phyloP scores from a whole-genome alignment of 106 monocot genomes.

The Hemerocallis citrina region DNA sequence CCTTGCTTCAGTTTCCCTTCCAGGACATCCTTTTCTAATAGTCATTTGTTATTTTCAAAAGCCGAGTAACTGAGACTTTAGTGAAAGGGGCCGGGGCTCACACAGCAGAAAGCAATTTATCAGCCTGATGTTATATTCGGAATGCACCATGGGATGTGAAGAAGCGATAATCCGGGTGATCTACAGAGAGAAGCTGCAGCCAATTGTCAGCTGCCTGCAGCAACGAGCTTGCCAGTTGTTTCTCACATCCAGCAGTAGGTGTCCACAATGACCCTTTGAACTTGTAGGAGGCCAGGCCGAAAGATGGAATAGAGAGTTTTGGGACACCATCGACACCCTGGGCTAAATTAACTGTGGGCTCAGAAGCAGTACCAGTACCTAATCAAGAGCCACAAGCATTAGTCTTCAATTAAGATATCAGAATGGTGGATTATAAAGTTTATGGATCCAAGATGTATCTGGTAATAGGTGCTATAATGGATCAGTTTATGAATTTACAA shows the following conservation, averaged over 20 bases:
- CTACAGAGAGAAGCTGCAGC: conserved; percentile 28
- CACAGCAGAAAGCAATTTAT: too few species aligned
- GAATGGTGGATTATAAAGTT: too few species aligned
- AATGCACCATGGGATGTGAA: conserved; percentile 22
- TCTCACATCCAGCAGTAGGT: conserved; percentile 10
- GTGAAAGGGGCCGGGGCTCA: too few species aligned
- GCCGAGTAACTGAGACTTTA: too few species aligned
- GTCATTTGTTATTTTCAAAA: too few species aligned
- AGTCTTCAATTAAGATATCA: too few species aligned
- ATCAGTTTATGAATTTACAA: too few species aligned
- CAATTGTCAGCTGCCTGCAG: conserved; percentile 35
- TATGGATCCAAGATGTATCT: too few species aligned
- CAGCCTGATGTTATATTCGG: conserved; percentile 1
- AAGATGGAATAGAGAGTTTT: conserved; percentile 42
- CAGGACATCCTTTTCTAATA: too few species aligned
- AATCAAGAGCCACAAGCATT: not conserved
- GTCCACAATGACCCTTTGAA: conserved; percentile 41
- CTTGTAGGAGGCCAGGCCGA: conserved; percentile 58
- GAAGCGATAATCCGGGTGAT: conserved; percentile 48
- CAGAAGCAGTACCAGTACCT: conserved; percentile 11
- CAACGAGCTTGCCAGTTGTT: conserved; percentile 21
- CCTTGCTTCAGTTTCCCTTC: not conserved
- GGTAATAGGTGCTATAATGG: too few species aligned
- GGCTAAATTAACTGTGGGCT: conserved; percentile 10
- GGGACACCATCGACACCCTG: conserved; percentile 12